Percentiles rank a stretch among this genome's conserved stretches.
phyloP scores from a whole-genome alignment of 345 rosid species.

The Gossypium bickii region DNA sequence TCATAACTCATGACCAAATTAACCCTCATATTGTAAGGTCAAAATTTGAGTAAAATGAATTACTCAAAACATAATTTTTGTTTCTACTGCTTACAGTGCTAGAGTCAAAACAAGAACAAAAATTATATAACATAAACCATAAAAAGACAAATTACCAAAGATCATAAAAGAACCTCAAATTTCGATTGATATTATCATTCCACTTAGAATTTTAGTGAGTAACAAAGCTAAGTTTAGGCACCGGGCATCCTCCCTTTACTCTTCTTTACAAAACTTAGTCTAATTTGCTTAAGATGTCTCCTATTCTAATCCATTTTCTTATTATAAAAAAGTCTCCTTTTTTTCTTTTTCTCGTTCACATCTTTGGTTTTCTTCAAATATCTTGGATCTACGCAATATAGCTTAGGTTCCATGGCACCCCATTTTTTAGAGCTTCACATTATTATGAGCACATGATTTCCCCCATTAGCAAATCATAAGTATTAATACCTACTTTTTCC shows the following conservation, averaged over 20 bases:
- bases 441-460: slow-evolving; percentile 61
- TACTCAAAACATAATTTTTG: not conserved
- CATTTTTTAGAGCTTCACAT: slow-evolving; percentile 56
- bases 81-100: not conserved
- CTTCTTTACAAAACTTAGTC: slow-evolving; percentile 80
- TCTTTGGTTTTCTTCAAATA: slow-evolving; percentile 58
- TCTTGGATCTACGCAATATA: slow-evolving; percentile 54
- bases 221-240: not conserved
- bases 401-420: slow-evolving; percentile 60
- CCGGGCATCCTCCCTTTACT: slow-evolving; percentile 47
- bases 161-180: not conserved
- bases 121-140: not conserved
- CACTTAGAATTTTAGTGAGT: not conserved
- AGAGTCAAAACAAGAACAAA: not conserved
- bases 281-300: slow-evolving; percentile 69
- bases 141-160: not conserved
- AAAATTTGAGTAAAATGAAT: not conserved
- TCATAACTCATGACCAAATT: not conserved
- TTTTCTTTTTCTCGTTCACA: slow-evolving; percentile 58
- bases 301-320: slow-evolving; percentile 91
- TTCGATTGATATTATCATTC: not conserved
- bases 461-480: slow-evolving; percentile 73
- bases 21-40: not conserved
- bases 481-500: slow-evolving; percentile 65
- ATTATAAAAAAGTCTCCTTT: slow-evolving; percentile 66